Base-by-base conservation (phyloP, 2,329 filamentous ascomycete species). In the Cordyceps sp. region DNA sequence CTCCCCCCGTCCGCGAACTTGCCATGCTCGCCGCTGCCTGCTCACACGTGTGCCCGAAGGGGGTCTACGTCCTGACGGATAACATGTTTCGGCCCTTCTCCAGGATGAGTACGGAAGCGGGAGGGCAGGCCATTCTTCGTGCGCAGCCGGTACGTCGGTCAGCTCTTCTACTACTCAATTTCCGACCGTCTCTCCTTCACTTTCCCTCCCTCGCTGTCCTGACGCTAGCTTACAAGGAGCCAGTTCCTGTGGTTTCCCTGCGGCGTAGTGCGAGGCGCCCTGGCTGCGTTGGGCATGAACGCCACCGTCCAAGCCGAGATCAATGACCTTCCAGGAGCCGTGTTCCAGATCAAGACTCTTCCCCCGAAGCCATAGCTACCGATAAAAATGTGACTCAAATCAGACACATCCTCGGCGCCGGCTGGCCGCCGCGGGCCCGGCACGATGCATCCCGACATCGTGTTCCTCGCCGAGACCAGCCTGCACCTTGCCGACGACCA, bases 221-320 rank as follows among this genome's bases (percentile, higher is more conserved):
- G 19, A 32, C 33, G 28, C 19, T 37, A 34, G 32, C 33, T 41
- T 30, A 38, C 34, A 35, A 36, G n/a, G 15, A n/a, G 24, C 14
- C 37, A 92, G 79, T 94, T 92, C 53, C 64, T 98, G 12, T 94
- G 84, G 71, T 94, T 96, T 48, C 90, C 90, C 7, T 93, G 86
- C 45, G 90, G 90, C 29, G 69, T 98, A 30, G 82, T 98, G 37
- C 70, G 88, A 36, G 90, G 90, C 20, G 85, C 84, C n/a, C 60
- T 98, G 31, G 78, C 85, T n/a, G 85, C 79, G 31, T 64, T 98
- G 61, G 90, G 88, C 6, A 85, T 96, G 44, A 78, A 77, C 45
- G 86, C 86, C 9, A 92, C 78, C 2, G 88, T 98, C 2, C 82
- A 93, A 44, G 90, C 85, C 5, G 90, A 94, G 58, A 81, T 80